Percentiles rank a stretch among this genome's conserved stretches.
Conservation (phyloP, 2,329 filamentous ascomycete species). For the Fusarium chaquense region DNA sequence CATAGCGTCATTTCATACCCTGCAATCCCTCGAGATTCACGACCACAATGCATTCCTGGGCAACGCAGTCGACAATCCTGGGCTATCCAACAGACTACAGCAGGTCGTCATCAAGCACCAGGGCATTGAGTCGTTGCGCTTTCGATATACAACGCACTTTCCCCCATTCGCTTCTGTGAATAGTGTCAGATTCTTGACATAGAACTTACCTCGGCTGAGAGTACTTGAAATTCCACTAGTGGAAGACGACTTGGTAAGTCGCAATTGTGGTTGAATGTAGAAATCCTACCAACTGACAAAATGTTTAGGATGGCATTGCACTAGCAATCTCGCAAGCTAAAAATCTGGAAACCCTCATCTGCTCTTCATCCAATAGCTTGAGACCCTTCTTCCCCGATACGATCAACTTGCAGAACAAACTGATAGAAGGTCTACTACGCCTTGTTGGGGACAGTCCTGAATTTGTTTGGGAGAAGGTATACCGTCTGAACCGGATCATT, state of each 20-base stretch:
- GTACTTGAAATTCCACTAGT: not conserved
- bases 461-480: constrained; percentile 10
- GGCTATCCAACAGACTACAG: not conserved
- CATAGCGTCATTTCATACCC: not conserved
- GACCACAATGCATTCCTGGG: not conserved
- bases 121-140: not conserved
- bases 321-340: not conserved
- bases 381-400: rapidly evolving
- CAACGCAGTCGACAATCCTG: rapidly evolving
- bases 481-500: not conserved
- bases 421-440: not conserved
- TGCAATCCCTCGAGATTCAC: not conserved
- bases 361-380: not conserved
- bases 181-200: rapidly evolving
- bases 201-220: not conserved
- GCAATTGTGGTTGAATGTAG: too few species aligned
- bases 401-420: rapidly evolving
- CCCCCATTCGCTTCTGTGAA: not conserved
- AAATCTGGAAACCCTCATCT: not conserved
- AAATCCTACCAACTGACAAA: not conserved
- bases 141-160: not conserved
- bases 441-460: not conserved
- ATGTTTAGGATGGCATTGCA: not conserved
- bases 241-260: not conserved
- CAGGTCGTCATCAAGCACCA: constrained; percentile 1